Evolutionary conservation across 2,329 filamentous ascomycete species (phyloP).

Genomic region (Colletotrichum tabaci): DNA sequence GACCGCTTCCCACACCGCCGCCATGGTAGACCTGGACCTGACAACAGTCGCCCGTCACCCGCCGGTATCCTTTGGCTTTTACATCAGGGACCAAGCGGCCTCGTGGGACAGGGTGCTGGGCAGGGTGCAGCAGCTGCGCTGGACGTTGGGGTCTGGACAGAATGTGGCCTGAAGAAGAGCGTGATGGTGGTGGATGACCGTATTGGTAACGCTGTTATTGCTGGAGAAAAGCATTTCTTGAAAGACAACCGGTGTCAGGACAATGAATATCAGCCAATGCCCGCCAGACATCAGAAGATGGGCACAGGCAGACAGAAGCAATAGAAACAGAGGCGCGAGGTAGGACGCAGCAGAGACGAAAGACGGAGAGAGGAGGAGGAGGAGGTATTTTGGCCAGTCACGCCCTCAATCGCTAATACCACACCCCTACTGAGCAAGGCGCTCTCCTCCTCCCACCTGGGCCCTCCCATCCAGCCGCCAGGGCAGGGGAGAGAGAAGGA

Average conservation of each 20-base stretch:
- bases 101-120: neutral
- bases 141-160: neutral
- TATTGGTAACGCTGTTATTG: neutral
- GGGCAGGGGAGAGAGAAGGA: conserved; percentile 4
- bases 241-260: neutral
- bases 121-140: neutral
- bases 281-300: too few relatives aligned
- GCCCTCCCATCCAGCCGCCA: neutral
- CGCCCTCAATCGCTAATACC: too few relatives aligned
- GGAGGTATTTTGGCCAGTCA: too few relatives aligned
- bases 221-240: neutral
- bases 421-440: too few relatives aligned
- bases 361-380: too few relatives aligned
- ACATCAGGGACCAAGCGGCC: conserved; percentile 4
- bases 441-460: too few relatives aligned
- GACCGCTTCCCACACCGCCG: conserved; percentile 38
- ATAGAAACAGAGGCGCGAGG: too few relatives aligned
- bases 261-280: neutral
- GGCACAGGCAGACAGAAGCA: too few relatives aligned
- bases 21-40: conserved; percentile 27
- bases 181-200: neutral
- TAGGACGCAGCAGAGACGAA: too few relatives aligned
- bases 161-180: neutral
- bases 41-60: conserved; percentile 13
- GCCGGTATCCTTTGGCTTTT: neutral